These are phyloP conservation scores for Phycomyces blakesleeanus DNA, from an alignment of 192 early-diverging fungal species.

Conservation along the genomic window DNA sequence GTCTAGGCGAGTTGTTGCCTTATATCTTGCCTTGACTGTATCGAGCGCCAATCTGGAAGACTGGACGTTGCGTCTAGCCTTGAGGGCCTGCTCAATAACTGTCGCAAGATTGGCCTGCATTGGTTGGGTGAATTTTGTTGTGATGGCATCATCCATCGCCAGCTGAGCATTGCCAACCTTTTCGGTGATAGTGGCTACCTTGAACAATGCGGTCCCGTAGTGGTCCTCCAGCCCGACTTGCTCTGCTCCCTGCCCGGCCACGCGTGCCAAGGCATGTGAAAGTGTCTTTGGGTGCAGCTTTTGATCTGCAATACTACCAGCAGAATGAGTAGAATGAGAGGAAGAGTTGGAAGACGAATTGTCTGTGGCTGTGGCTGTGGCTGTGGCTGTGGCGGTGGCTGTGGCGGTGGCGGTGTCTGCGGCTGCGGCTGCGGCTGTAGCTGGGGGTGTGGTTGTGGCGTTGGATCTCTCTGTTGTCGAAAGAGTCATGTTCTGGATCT, in stretches of 20 bases:
- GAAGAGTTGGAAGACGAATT: no score
- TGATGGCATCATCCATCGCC: conserved; percentile 68
- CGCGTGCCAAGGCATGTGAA: conserved; percentile 71
- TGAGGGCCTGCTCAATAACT: conserved; percentile 78
- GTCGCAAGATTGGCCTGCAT: conserved; percentile 63
- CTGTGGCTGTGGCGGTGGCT: no score
- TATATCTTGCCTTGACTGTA: conserved; percentile 71
- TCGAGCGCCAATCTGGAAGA: conserved; percentile 80
- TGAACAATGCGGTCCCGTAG: conserved; percentile 78
- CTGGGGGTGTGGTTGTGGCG: no score
- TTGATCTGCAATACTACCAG: conserved; percentile 28
- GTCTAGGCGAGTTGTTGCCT: conserved; percentile 62
- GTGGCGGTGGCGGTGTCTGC: no score
- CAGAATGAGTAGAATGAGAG: no score
- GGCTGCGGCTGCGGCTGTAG: no score
- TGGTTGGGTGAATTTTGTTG: conserved; percentile 69
- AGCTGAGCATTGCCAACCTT: conserved; percentile 76
- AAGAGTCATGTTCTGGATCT: conserved; percentile 48
- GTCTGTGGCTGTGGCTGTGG: no score
- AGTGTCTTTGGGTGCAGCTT: conserved; percentile 53
- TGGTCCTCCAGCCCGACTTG: conserved; percentile 78
- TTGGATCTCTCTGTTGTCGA: conserved; percentile 45
- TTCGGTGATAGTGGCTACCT: conserved; percentile 80
- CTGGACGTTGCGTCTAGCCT: conserved; percentile 79
- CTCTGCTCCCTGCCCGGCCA: conserved; percentile 62